Base-by-base conservation (phyloP, 2,329 filamentous ascomycete genomes). In the Dactylonectria macrodidyma region DNA sequence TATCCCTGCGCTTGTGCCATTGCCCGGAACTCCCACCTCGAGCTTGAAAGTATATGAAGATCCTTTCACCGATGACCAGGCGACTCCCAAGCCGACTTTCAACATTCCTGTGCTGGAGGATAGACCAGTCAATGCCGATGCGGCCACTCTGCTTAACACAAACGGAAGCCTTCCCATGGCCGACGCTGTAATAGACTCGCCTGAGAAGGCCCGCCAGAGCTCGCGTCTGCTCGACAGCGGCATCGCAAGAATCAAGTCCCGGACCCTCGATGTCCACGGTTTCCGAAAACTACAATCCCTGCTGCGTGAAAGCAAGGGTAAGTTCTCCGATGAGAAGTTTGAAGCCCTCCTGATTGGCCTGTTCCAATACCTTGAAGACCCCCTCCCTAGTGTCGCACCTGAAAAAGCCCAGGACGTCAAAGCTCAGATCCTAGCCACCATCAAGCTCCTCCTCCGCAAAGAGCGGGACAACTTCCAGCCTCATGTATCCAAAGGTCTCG, bases 281-380 rank as follows among this genome's bases (percentile, higher is more conserved):
- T 94, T 95, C 85, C 89, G 93, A 60, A 93, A 93, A 75, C 84
- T 95, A 56, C 93, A 95, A 78, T 91, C 91, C 46, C 87, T 95
- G 71, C 87, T 94, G 67, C 90, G 92, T 70, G 91, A 92, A 66
- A 88, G 86, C 76, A 87, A 87, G 74, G 86, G 90, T 14, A 84
- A 89, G 22, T 90, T 93, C 76, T 86, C 87, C 1, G 88, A 91
- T 67, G 89, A 91, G 55, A 92, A 89, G 71, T 94, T 94, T 67
- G 88, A 92, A 70, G 86, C 90, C 8, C 84, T 95, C 2, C 82
- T 95, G 41, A 74, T 88, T 2, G 91, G 90, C 0, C 85, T 94
- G 22, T 92, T 95, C 68, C 88, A 90, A 55, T 95, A 92, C 76
- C 88, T 95, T 30, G 89, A 93, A 78, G 87, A 89, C 22, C 88